Percentiles rank a stretch among this genome's conserved stretches.
These are phyloP conservation scores for Peterozyma xylosa DNA, from an alignment of 805 yeast species.

Conservation along the genomic window DNA sequence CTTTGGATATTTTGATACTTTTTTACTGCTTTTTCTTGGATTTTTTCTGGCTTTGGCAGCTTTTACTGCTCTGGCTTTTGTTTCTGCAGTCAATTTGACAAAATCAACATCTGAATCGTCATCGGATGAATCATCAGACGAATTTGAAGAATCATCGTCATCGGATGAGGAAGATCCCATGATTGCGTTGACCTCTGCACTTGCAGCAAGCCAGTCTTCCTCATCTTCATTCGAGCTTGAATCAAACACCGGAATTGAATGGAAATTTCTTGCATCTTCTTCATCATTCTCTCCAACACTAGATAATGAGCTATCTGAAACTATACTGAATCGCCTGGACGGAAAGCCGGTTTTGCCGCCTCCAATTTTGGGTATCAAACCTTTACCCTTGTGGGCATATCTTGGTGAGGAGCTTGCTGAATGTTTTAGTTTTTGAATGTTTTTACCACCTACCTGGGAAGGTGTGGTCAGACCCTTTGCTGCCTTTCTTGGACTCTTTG, in stretches of 20 bases:
- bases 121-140: constrained; percentile 27
- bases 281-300: constrained; percentile 12
- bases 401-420: too few relatives aligned
- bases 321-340: constrained; percentile 18
- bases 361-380: not conserved
- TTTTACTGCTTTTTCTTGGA: constrained; percentile 13
- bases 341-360: constrained; percentile 6
- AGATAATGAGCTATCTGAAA: constrained; percentile 15
- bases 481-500: constrained; percentile 22
- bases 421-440: constrained; percentile 17
- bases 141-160: constrained; percentile 28
- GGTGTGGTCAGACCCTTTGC: constrained; percentile 10
- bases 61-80: constrained; percentile 49
- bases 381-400: too few relatives aligned
- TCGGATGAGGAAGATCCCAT: constrained; percentile 15
- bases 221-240: constrained; percentile 21
- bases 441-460: constrained; percentile 11
- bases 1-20: constrained; percentile 2
- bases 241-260: constrained; percentile 22
- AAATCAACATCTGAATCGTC: constrained; percentile 60
- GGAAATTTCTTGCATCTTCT: constrained; percentile 15
- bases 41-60: constrained; percentile 26
- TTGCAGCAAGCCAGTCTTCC: constrained; percentile 16
- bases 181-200: constrained; percentile 15
- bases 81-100: constrained; percentile 62